These are phyloP conservation scores for Exophiala viscosa DNA, from an alignment of 2,329 filamentous ascomycete species.

Conservation along the genomic window DNA sequence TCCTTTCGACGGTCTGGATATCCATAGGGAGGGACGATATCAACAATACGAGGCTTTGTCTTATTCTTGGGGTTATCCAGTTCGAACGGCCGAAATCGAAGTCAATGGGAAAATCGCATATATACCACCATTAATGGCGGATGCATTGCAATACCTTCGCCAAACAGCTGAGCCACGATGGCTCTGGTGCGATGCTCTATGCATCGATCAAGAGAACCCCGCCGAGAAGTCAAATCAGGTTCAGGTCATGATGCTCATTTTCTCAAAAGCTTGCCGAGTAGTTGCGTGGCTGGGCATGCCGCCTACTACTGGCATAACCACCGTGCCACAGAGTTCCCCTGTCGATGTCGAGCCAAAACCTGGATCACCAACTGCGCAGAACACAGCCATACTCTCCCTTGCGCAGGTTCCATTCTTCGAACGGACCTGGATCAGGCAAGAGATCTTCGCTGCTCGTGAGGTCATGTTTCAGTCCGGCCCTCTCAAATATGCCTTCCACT, in stretches of 20 bases:
- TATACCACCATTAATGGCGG: background rate
- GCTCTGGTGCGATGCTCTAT: conserved; percentile 21
- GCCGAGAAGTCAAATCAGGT: conserved; percentile 15
- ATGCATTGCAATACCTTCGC: background rate
- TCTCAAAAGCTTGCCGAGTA: background rate
- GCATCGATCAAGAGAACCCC: conserved; percentile 18
- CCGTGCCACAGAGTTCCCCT: background rate
- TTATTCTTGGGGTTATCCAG: background rate
- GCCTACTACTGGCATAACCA: background rate
- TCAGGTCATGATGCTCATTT: conserved; percentile 13
- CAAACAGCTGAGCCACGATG: background rate
- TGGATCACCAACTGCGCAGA: background rate
- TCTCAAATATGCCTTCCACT: background rate
- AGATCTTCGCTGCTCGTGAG: background rate
- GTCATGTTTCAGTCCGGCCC: background rate
- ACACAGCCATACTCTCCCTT: background rate
- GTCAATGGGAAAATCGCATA: background rate
- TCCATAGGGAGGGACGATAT: background rate
- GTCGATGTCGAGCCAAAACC: background rate
- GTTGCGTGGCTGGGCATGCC: background rate
- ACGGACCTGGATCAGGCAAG: background rate
- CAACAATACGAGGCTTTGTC: conserved; percentile 1
- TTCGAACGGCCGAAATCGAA: background rate
- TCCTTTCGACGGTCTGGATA: background rate
- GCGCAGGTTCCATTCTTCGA: background rate